Conservation (phyloP, 1,284 basidiomycete species). For the Laetiporus sulphureus region DNA sequence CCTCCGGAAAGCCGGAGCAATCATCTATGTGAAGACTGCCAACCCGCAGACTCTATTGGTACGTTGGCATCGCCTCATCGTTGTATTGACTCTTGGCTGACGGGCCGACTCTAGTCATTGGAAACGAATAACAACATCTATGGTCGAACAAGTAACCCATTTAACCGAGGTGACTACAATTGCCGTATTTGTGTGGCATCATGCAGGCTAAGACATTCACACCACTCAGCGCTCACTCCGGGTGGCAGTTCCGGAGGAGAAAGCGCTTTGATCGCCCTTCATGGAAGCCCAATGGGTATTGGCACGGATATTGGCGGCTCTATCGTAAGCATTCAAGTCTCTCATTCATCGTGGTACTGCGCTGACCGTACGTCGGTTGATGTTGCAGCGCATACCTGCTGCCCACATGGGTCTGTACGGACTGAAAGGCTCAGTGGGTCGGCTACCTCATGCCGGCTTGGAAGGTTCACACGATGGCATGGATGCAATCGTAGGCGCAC, state of each 20-base stretch:
- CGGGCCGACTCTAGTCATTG: slow-evolving; percentile 29
- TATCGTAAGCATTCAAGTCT: slow-evolving; percentile 29
- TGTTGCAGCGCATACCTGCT: slow-evolving; percentile 34
- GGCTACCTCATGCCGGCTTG: slow-evolving; percentile 44
- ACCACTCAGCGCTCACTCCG: slow-evolving; percentile 31
- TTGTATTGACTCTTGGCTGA: background rate
- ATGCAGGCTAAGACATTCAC: slow-evolving; percentile 7
- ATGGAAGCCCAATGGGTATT: slow-evolving; percentile 51
- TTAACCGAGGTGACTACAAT: slow-evolving; percentile 33
- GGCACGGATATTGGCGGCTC: slow-evolving; percentile 55
- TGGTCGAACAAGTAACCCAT: slow-evolving; percentile 47
- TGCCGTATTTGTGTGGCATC: background rate
- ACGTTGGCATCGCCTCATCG: slow-evolving; percentile 17
- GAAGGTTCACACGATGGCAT: slow-evolving; percentile 46
- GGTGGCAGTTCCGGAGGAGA: slow-evolving; percentile 65
- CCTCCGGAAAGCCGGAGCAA: slow-evolving; percentile 45
- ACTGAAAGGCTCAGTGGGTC: slow-evolving; percentile 44
- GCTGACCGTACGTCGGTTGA: too few species aligned
- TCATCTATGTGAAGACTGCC: slow-evolving; percentile 52
- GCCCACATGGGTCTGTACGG: slow-evolving; percentile 49
- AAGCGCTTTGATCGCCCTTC: slow-evolving; percentile 53
- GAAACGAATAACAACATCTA: slow-evolving; percentile 48
- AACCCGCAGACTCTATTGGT: slow-evolving; percentile 47
- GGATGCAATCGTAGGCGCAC: slow-evolving; percentile 45
- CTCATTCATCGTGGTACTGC: too few species aligned